A percentile compares a stretch with the other conserved stretches of the same genome.
phyloP scores from a whole-genome alignment of 176 grass and related monocot species.

The Aegilops sharonensis region DNA sequence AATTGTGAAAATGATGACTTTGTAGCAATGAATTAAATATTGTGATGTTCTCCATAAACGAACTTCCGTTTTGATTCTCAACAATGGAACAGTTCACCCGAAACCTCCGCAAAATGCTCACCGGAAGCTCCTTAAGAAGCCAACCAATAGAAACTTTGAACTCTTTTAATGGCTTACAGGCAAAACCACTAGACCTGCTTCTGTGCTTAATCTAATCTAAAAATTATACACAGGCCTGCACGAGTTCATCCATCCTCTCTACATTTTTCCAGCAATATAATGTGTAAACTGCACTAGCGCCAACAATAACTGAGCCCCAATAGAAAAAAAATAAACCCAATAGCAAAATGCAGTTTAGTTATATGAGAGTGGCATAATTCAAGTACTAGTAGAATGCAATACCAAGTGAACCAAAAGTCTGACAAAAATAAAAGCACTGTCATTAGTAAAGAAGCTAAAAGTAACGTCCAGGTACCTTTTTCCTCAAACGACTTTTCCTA shows the following conservation, averaged over 20 bases:
- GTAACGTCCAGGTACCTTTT: slow-evolving; percentile 71
- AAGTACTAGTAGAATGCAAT: background rate
- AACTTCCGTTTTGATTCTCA: background rate
- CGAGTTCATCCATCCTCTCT: background rate
- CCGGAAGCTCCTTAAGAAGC: slow-evolving; percentile 19
- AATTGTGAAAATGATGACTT: background rate
- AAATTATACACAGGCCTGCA: background rate
- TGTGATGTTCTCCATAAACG: background rate
- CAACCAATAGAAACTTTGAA: background rate
- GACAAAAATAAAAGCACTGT: background rate
- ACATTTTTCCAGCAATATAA: background rate
- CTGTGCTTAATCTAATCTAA: background rate
- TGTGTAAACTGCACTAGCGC: background rate
- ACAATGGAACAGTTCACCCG: background rate
- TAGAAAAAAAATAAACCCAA: background rate
- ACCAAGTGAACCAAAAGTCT: background rate
- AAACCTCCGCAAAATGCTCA: background rate
- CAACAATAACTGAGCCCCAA: background rate
- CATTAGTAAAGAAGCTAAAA: slow-evolving; percentile 13
- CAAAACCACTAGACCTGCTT: background rate
- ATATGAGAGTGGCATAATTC: background rate
- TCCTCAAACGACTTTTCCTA: slow-evolving; percentile 97
- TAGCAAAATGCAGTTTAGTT: slow-evolving; percentile 10
- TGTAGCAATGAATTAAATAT: background rate
- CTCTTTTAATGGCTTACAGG: background rate